phyloP scores from a whole-genome alignment of 257 asterid species.

The Ballota nigra region DNA sequence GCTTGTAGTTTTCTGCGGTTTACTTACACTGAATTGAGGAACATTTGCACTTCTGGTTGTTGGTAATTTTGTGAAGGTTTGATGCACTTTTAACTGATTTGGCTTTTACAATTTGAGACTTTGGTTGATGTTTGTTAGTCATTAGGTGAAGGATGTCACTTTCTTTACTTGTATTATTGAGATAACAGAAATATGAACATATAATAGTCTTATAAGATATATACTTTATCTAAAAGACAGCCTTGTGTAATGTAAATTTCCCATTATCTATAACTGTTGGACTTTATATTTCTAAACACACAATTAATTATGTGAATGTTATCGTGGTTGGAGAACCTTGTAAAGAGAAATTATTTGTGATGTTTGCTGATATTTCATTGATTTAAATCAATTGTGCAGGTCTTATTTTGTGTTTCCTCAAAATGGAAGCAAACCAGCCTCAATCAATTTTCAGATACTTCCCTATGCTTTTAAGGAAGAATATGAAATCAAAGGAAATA shows the following conservation, averaged over 20 bases:
- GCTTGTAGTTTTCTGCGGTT: too few species aligned
- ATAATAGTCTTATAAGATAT: neutral
- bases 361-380: conserved; percentile 12
- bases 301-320: neutral
- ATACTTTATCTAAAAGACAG: neutral
- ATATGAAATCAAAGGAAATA: conserved; percentile 38
- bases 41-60: too few species aligned
- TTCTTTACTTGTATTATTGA: neutral
- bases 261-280: neutral
- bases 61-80: neutral
- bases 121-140: neutral
- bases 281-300: neutral
- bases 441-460: conserved; percentile 64
- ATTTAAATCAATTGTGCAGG: conserved; percentile 61
- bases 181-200: neutral
- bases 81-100: neutral
- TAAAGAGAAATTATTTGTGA: too few species aligned
- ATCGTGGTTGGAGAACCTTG: conserved; percentile 8
- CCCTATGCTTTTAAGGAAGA: conserved; percentile 88
- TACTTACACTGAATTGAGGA: too few species aligned
- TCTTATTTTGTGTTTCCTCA: conserved; percentile 91
- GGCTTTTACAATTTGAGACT: conserved; percentile 5
- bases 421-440: conserved; percentile 65
- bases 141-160: neutral
- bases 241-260: neutral